Evolutionary conservation across 2,329 filamentous ascomycete genomes (phyloP), one percentile per base, ranked within the genome.

Genomic region (Penicillium sp.): DNA sequence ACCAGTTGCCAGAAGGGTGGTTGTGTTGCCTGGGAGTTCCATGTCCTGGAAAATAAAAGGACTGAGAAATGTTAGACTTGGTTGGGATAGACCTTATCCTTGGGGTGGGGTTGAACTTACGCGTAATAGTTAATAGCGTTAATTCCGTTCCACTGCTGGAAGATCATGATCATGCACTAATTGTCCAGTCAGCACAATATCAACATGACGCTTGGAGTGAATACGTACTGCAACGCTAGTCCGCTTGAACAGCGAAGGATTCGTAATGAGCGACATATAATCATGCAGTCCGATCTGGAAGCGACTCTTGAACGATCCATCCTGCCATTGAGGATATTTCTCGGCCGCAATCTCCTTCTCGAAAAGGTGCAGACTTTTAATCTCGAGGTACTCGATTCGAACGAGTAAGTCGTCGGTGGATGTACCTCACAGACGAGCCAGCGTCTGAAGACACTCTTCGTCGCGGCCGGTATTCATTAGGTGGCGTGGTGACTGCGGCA

Each of bases 401-500:
- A 93, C 86, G 0, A 91, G 83, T 61, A 91, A 86, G 71, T 91
- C 84, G 66, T 90, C 85, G 17, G 79, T 71, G 0, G 85, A 74
- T 0, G 91, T 82, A 7, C 81, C 83, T 19, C 91, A 87, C 2
- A 93, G 85, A 56, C 73, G 80, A 0, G 89, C 85, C 1, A 93
- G 81, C 1, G 88, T 86, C 6, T 74, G 73, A 17, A 86, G 84
- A 0, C 88, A 89, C 73, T 93, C 90, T 0, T 82, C 82, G 70
- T 92, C 89, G 30, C 89, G 86, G 53, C 79, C 81, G 67, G 90
- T 87, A 71, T 92, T 88, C 3, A 90, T 78, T 0, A 93, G 83
- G 89, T 89, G 92, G 67, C 91, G 83, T 0, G 91, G 91, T 0
- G 85, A 89, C 75, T 90, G 92, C 0, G 89, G 90, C 89, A 92